These are phyloP conservation scores for Malus fusca DNA, from an alignment of 306 rosid species.

Conservation along the genomic window DNA sequence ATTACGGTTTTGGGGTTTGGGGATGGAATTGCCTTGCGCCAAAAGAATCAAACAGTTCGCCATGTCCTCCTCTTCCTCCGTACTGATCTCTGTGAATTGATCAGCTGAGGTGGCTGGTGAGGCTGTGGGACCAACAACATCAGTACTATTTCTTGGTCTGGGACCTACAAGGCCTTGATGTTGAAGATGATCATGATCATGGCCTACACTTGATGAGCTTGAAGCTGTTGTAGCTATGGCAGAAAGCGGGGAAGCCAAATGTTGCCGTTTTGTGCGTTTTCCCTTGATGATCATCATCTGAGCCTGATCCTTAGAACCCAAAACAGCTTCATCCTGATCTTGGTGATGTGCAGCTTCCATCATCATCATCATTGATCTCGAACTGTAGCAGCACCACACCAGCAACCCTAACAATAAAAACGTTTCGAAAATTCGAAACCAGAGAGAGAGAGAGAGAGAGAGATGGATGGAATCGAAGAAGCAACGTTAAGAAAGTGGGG, in stretches of 20 bases:
- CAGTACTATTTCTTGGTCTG: no score
- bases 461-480: not conserved
- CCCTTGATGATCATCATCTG: slow-evolving; percentile 48
- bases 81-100: slow-evolving; percentile 3
- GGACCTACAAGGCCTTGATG: not conserved
- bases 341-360: slow-evolving; percentile 34
- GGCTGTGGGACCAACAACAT: not conserved
- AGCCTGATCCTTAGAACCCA: slow-evolving; percentile 17
- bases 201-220: slow-evolving; percentile 20
- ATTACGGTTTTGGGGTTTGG: not conserved
- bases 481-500: slow-evolving; percentile 18
- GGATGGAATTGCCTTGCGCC: slow-evolving; percentile 39
- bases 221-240: slow-evolving; percentile 23
- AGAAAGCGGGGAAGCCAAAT: slow-evolving; percentile 38
- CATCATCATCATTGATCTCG: slow-evolving; percentile 2
- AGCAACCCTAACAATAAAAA: not conserved
- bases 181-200: not conserved
- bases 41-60: slow-evolving; percentile 79
- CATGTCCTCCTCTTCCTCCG: slow-evolving; percentile 58
- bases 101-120: slow-evolving; percentile 22
- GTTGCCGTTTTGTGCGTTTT: slow-evolving; percentile 64
- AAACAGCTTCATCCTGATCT: slow-evolving; percentile 14
- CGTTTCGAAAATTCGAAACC: not conserved
- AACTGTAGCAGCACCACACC: not conserved
- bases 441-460: not conserved